Conservation (phyloP, 805 yeast species). For the Candida sphagnicola region DNA sequence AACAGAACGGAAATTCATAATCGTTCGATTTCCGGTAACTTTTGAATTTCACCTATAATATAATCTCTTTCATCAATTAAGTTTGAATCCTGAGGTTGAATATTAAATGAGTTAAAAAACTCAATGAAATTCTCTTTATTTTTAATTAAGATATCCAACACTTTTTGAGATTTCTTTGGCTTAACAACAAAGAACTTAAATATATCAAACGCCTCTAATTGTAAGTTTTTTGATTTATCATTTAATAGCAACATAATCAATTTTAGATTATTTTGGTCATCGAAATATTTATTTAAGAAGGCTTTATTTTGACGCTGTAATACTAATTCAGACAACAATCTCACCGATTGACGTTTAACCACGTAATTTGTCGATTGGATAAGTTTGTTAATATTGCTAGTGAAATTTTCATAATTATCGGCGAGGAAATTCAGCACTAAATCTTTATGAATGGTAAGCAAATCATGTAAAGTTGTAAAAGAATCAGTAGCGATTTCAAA, state of each 20-base stretch:
- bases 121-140: slow-evolving; percentile 73
- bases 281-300: slow-evolving; percentile 74
- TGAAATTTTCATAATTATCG: slow-evolving; percentile 54
- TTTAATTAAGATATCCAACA: slow-evolving; percentile 76
- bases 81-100: slow-evolving; percentile 58
- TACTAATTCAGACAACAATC: slow-evolving; percentile 68
- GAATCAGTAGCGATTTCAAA: slow-evolving; percentile 93
- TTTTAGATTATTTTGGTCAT: slow-evolving; percentile 78
- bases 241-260: slow-evolving; percentile 80
- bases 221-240: slow-evolving; percentile 86
- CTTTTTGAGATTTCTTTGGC: slow-evolving; percentile 80
- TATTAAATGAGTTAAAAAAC: slow-evolving; percentile 64
- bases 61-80: slow-evolving; percentile 79
- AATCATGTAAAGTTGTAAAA: slow-evolving; percentile 69
- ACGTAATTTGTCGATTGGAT: slow-evolving; percentile 82
- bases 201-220: slow-evolving; percentile 85
- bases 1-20: background rate
- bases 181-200: slow-evolving; percentile 96
- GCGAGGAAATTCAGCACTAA: slow-evolving; percentile 69
- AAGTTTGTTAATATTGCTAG: slow-evolving; percentile 58
- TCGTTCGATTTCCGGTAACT: slow-evolving; percentile 58
- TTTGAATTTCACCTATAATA: slow-evolving; percentile 69
- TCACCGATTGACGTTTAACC: slow-evolving; percentile 85
- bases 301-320: slow-evolving; percentile 65
- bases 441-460: slow-evolving; percentile 65